Percentiles rank a stretch among this genome's conserved stretches.
Conservation (phyloP, 352 stramenopile species). For the Pythium aquatile region DNA sequence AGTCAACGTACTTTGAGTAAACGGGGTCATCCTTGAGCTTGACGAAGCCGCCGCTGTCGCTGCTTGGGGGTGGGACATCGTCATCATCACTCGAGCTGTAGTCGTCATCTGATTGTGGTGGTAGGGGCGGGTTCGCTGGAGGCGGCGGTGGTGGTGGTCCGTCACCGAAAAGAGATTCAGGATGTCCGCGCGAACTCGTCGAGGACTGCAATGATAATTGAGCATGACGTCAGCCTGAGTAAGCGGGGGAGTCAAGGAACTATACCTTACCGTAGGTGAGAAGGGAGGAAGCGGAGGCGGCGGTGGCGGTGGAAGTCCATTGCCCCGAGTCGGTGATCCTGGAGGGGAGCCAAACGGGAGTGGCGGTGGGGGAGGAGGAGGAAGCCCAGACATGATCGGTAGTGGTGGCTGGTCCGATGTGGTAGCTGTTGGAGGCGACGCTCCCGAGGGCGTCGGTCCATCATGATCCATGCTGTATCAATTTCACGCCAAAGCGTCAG, state of each 20-base stretch:
- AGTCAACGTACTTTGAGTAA: constrained; percentile 55
- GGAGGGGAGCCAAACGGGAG: constrained; percentile 4
- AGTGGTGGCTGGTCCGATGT: constrained; percentile 12
- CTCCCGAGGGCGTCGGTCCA: constrained; percentile 64
- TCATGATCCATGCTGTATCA: constrained; percentile 70
- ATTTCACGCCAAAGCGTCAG: neutral
- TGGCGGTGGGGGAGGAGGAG: constrained; percentile 15
- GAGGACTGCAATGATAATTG: constrained; percentile 25
- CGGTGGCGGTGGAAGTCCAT: constrained; percentile 28
- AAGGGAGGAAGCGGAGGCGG: constrained; percentile 39
- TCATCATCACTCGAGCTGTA: constrained; percentile 67
- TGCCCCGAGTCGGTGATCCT: neutral
- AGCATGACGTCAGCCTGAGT: neutral
- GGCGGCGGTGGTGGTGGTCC: constrained; percentile 45
- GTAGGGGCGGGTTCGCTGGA: constrained; percentile 33
- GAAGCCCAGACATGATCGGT: constrained; percentile 20
- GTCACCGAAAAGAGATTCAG: constrained; percentile 52
- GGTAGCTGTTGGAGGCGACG: constrained; percentile 26
- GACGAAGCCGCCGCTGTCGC: constrained; percentile 35
- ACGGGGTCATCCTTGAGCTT: constrained; percentile 81
- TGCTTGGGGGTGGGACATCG: constrained; percentile 25
- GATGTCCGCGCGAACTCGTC: constrained; percentile 39
- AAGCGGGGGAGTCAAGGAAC: neutral
- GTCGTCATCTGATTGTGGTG: constrained; percentile 37
- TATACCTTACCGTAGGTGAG: constrained; percentile 50